Evolutionary conservation across 192 early-diverging fungal genomes (phyloP), one percentile per base, ranked within the genome.

Genomic region (Mortierella alpina): DNA sequence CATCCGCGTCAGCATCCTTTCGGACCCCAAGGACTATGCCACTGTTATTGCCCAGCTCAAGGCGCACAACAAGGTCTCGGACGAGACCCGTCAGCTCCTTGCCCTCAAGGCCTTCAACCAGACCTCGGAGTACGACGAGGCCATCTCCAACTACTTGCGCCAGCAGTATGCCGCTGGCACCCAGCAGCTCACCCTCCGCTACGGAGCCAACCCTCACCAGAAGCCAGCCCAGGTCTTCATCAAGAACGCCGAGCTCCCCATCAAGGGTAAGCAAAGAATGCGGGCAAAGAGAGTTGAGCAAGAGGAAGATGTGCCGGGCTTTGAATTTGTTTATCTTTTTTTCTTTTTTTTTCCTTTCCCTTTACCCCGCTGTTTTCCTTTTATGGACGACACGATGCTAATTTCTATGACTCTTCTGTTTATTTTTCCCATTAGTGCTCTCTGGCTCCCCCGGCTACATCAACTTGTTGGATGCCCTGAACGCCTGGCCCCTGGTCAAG

Each of bases 201-300:
- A 99, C 78, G 98, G 98, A 41, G 95, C 96, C 60, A 99, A 99
- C 88, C 98, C 98, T 46, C 97, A 99, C 88, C 98, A 99, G 83
- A 94, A 93, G 85, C 98, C 98, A 46, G 96, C 98, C 52, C 94
- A 98, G 87, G 95, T 97, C 59, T 99, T 88, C 84, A 87, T 88
- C 72, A 91, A 88, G 73, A 86, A 92, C 56, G 94, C 91, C 10
- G 79, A 88, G 56, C 87, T 99, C 60, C 98, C 98, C 12, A 93
- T 99, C 84, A 89, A 81, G 68, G 83, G 83, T 81, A 73, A 51
- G 58, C 22, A 54, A 46, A 50, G 12, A 55, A 51, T n/a, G 55
- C 54, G 68, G 44, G 66, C 49, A 59, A 68, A 54, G 31, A 54
- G 31, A 31, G 31, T 31, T 31, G 31, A 31, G 31, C 31, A 31